A percentile compares a stretch with the other conserved stretches of the same genome.
These are phyloP conservation scores for Wallacemonas sp. DNA, from an alignment of 208 protist species.

Conservation along the genomic window DNA sequence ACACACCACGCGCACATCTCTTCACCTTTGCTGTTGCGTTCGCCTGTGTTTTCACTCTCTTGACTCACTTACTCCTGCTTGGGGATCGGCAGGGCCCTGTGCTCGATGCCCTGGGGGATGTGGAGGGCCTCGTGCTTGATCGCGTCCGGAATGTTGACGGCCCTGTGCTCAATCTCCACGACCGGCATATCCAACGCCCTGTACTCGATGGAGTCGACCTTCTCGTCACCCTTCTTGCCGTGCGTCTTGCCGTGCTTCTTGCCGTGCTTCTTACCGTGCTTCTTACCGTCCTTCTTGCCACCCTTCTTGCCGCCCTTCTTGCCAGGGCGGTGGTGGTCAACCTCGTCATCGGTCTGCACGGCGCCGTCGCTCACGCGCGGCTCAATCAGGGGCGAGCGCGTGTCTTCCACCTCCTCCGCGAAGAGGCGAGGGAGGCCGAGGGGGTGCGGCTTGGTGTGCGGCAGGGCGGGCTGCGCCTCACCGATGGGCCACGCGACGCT, in stretches of 20 bases:
- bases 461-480: not conserved
- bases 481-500: not conserved
- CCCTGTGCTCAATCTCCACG: not conserved
- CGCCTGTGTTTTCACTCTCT: too few species aligned
- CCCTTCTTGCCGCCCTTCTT: constrained; percentile 14
- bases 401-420: not conserved
- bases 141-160: not conserved
- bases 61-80: too few species aligned
- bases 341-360: not conserved
- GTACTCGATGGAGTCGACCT: constrained; percentile 54
- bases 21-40: not conserved
- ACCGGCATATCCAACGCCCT: not conserved
- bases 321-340: too few species aligned
- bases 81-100: too few species aligned
- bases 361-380: constrained; percentile 1
- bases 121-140: not conserved
- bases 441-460: constrained; percentile 1
- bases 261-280: constrained; percentile 27
- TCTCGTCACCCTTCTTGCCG: not conserved
- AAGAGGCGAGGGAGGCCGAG: constrained; percentile 9
- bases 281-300: constrained; percentile 33
- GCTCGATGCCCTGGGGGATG: too few species aligned
- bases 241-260: constrained; percentile 21
- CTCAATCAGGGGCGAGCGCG: not conserved
- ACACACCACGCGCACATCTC: not conserved